Conservation (phyloP, 192 early-diverging fungal species). For the Borealophlyctis nickersoniae region DNA sequence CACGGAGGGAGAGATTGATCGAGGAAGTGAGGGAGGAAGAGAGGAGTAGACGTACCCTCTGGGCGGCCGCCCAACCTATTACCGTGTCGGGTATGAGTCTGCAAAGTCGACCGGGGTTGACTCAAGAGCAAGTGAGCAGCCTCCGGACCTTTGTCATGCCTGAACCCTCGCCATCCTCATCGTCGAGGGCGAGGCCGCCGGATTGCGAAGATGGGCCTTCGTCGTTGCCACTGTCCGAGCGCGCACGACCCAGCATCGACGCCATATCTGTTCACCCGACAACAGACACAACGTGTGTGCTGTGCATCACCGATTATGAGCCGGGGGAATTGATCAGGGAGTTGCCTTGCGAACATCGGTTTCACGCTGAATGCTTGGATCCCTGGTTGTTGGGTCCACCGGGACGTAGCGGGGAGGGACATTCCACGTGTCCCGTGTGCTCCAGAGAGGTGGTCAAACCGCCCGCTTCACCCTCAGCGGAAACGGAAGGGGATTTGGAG, state of each 20-base stretch:
- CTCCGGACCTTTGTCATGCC: neutral
- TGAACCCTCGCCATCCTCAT: neutral
- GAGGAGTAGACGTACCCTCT: neutral
- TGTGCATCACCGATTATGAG: conserved; percentile 70
- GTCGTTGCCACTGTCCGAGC: no score
- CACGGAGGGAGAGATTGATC: neutral
- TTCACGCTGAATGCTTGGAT: conserved; percentile 65
- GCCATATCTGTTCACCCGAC: neutral
- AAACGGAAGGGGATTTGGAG: no score
- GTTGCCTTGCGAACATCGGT: conserved; percentile 60
- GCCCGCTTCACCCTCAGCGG: no score
- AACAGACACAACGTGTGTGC: conserved; percentile 46
- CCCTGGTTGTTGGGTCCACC: conserved; percentile 32
- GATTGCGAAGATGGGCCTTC: neutral
- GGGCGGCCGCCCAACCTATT: neutral
- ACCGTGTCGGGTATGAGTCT: neutral
- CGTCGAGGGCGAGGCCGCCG: no score
- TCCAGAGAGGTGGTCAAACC: neutral
- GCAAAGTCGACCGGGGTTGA: neutral
- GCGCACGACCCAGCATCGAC: neutral
- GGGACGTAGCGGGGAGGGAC: neutral
- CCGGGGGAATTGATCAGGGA: conserved; percentile 58
- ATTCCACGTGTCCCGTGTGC: neutral
- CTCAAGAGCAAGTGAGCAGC: neutral
- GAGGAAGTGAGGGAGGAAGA: neutral